phyloP scores from a whole-genome alignment of 23 red algal genomes.

The Gracilaria vermiculophylla region DNA sequence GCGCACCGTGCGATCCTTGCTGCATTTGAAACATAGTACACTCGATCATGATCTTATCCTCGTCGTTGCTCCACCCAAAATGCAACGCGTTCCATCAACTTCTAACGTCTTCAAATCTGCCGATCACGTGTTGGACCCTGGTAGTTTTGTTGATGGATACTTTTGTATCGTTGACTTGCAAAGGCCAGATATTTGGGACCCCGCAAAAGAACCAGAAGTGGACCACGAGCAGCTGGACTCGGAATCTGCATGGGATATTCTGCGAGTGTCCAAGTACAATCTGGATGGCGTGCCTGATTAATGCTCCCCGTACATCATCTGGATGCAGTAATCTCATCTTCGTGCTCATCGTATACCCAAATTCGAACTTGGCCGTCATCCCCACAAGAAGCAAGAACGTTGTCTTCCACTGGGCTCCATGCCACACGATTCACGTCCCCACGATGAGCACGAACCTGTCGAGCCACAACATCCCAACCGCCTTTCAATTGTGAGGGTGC shows the following conservation, averaged over 20 bases:
- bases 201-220: slow-evolving; percentile 49
- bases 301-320: background rate
- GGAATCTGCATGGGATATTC: slow-evolving; percentile 50
- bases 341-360: slow-evolving; percentile 49
- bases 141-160: slow-evolving; percentile 47
- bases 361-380: slow-evolving; percentile 82
- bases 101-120: slow-evolving; percentile 17
- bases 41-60: slow-evolving; percentile 46
- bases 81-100: slow-evolving; percentile 54
- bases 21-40: slow-evolving; percentile 36
- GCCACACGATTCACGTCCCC: slow-evolving; percentile 85
- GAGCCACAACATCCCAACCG: slow-evolving; percentile 26
- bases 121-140: slow-evolving; percentile 32
- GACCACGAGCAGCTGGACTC: slow-evolving; percentile 24
- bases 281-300: slow-evolving; percentile 24
- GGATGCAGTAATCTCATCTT: background rate
- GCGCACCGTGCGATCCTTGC: slow-evolving; percentile 50
- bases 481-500: background rate
- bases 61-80: slow-evolving; percentile 52
- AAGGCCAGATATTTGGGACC: slow-evolving; percentile 61
- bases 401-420: slow-evolving; percentile 76
- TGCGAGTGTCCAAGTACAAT: slow-evolving; percentile 33
- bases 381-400: slow-evolving; percentile 82
- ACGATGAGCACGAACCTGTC: slow-evolving; percentile 50
- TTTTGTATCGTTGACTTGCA: slow-evolving; percentile 49